These are phyloP conservation scores for Pleurostoma richardsiae DNA, from an alignment of 2,329 filamentous ascomycete genomes.

Conservation along the genomic window DNA sequence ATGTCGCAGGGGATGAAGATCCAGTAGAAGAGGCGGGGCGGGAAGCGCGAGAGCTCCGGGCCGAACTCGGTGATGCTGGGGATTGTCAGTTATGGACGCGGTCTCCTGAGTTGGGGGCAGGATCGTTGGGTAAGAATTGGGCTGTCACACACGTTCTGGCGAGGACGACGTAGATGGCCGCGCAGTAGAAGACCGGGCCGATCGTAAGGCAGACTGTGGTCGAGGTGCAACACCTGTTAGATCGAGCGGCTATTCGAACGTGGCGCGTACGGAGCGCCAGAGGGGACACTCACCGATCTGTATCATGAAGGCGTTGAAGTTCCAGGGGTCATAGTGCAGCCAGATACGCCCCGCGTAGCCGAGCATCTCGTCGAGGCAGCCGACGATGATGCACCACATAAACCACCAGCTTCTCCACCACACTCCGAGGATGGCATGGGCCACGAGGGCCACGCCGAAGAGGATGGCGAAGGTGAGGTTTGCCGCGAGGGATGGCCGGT, in stretches of 20 bases:
- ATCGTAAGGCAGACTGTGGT: constrained; percentile 50
- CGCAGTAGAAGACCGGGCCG: constrained; percentile 51
- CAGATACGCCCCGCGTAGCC: constrained; percentile 59
- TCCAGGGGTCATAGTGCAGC: constrained; percentile 53
- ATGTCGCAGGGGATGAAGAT: constrained; percentile 48
- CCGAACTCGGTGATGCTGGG: constrained; percentile 32
- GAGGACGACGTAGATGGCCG: constrained; percentile 63
- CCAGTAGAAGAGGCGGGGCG: constrained; percentile 34
- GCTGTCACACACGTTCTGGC: constrained; percentile 24
- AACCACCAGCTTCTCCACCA: constrained; percentile 44
- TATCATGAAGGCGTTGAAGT: constrained; percentile 56
- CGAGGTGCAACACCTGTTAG: too few species aligned
- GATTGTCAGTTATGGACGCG: neutral
- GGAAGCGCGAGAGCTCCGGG: constrained; percentile 31
- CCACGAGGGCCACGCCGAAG: constrained; percentile 38
- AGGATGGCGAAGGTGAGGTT: constrained; percentile 36
- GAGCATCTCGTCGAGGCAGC: constrained; percentile 52
- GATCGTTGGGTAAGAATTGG: neutral
- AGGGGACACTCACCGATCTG: constrained; percentile 46
- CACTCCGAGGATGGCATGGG: constrained; percentile 40
- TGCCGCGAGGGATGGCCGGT: constrained; percentile 37
- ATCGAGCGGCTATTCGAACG: too few species aligned
- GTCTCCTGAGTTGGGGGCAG: neutral
- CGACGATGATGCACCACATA: constrained; percentile 46
- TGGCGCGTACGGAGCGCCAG: neutral